Conservation (phyloP, 2,329 filamentous ascomycete species). For the Diaporthe australafricana region DNA sequence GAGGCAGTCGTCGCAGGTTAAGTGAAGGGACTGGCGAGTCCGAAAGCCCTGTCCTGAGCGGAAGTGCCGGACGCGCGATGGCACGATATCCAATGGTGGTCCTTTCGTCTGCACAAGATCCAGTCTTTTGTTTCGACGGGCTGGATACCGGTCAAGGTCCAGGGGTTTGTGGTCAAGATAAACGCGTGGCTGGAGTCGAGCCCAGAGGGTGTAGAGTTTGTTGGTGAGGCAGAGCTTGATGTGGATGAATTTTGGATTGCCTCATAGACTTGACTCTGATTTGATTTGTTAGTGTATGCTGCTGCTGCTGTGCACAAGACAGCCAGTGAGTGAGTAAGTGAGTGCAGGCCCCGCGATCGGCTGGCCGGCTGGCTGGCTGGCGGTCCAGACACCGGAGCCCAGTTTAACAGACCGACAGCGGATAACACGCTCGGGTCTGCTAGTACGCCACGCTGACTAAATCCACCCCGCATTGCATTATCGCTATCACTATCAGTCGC, state of each 20-base stretch:
- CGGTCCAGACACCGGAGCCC: not conserved
- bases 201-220: not conserved
- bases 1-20: constrained; percentile 33
- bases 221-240: not conserved
- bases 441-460: not conserved
- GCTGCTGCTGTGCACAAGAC: not conserved
- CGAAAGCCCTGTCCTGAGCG: constrained; percentile 22
- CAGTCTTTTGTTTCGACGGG: not conserved
- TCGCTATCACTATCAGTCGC: not conserved
- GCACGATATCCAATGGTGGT: not conserved
- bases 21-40: constrained; percentile 28
- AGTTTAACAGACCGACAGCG: not conserved
- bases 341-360: constrained; percentile 23
- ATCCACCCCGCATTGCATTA: constrained; percentile 10
- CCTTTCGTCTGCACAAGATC: not conserved
- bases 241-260: not conserved
- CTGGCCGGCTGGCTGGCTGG: not conserved
- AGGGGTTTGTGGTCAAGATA: not conserved
- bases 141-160: not conserved
- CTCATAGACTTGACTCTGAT: not conserved
- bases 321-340: not conserved
- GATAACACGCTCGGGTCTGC: not conserved
- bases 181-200: not conserved
- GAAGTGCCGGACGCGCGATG: constrained; percentile 14
- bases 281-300: not conserved